Conservation (phyloP, 2,329 filamentous ascomycete genomes). For the Neofusicoccum sp. region DNA sequence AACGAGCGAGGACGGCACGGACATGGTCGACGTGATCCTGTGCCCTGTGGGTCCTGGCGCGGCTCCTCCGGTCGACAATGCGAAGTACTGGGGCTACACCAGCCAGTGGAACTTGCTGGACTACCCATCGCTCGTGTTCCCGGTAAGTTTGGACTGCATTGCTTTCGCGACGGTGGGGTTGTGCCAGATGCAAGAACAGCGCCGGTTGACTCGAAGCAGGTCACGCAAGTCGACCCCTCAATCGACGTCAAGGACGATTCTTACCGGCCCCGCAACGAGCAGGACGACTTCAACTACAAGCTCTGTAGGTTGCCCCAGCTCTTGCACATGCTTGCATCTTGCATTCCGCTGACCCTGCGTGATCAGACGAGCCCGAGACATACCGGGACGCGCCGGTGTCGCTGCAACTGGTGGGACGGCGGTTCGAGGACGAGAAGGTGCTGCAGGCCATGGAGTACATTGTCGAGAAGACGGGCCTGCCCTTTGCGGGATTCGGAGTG, state of each 20-base stretch:
- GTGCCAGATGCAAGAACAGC: neutral
- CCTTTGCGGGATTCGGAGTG: conserved; percentile 23
- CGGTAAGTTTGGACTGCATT: conserved; percentile 38
- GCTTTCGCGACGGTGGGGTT: neutral
- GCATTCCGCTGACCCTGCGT: neutral
- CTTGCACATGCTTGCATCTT: neutral
- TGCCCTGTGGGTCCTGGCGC: conserved; percentile 58
- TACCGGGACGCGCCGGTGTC: conserved; percentile 52
- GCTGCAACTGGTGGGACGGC: conserved; percentile 54
- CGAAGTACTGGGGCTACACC: conserved; percentile 65
- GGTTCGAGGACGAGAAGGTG: conserved; percentile 57
- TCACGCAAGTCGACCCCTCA: conserved; percentile 39
- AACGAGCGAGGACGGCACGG: conserved; percentile 22
- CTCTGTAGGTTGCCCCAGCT: conserved; percentile 39
- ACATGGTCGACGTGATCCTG: conserved; percentile 59
- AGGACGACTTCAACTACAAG: conserved; percentile 49
- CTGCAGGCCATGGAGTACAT: conserved; percentile 40
- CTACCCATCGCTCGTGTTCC: conserved; percentile 63
- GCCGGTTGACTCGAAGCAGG: conserved; percentile 10
- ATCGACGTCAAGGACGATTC: conserved; percentile 40
- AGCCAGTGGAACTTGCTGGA: conserved; percentile 68
- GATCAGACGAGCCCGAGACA: conserved; percentile 43
- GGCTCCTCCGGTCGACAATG: conserved; percentile 53
- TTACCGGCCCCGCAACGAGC: conserved; percentile 43
- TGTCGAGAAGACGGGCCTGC: conserved; percentile 27